Evolutionary conservation across 345 rosid species (phyloP).

Genomic region (Gossypium turneri): DNA sequence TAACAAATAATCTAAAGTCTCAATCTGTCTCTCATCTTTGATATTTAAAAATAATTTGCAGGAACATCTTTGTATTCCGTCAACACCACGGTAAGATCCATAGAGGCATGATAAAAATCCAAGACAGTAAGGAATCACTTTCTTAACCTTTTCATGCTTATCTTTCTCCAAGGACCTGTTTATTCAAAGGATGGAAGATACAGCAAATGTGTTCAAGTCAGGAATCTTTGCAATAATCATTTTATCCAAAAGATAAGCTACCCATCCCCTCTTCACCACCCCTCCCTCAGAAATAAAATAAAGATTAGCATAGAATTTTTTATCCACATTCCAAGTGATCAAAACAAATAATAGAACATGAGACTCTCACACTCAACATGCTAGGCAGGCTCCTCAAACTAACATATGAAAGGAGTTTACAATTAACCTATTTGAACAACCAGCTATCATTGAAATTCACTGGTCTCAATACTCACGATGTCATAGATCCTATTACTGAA

Average conservation of each 20-base stretch:
- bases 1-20: slow-evolving; percentile 41
- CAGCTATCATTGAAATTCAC: neutral
- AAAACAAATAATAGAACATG: neutral
- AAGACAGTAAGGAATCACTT: slow-evolving; percentile 58
- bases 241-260: neutral
- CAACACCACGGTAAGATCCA: slow-evolving; percentile 41
- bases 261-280: neutral
- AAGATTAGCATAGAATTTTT: neutral
- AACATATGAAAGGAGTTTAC: neutral
- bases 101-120: slow-evolving; percentile 75
- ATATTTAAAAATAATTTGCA: slow-evolving; percentile 53
- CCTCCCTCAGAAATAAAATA: neutral
- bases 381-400: slow-evolving; percentile 1
- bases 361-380: slow-evolving; percentile 1
- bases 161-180: slow-evolving; percentile 62
- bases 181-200: slow-evolving; percentile 16
- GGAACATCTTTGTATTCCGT: slow-evolving; percentile 33
- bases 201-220: slow-evolving; percentile 12
- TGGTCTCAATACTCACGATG: neutral
- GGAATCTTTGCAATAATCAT: slow-evolving; percentile 14
- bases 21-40: slow-evolving; percentile 33
- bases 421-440: neutral
- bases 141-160: slow-evolving; percentile 53
- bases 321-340: neutral
- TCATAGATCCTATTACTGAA: neutral